A percentile compares a stretch with the other conserved stretches of the same genome.
These are phyloP conservation scores for Chalciporus piperatus DNA, from an alignment of 768 basidiomycete species.

Conservation along the genomic window DNA sequence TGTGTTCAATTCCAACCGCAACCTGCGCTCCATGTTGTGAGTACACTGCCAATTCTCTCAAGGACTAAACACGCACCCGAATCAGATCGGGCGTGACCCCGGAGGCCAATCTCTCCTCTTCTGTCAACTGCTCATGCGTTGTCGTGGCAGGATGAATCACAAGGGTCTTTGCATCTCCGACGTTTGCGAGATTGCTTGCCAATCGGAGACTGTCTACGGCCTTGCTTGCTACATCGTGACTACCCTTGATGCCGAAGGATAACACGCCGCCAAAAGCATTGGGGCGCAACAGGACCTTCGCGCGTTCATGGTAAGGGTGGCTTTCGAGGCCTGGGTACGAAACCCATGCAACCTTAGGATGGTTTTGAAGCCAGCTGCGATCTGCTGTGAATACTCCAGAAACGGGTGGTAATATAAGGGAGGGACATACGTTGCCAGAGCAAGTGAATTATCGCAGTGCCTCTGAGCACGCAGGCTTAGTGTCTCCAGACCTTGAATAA, in stretches of 20 bases:
- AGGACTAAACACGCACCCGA: constrained; percentile 38
- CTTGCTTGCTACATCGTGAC: constrained; percentile 46
- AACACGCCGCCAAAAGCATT: constrained; percentile 68
- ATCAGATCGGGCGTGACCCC: constrained; percentile 59
- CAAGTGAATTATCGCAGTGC: constrained; percentile 56
- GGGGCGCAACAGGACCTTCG: constrained; percentile 52
- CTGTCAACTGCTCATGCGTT: constrained; percentile 56
- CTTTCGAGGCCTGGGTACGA: constrained; percentile 67
- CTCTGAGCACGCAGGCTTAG: constrained; percentile 57
- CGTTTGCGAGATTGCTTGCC: constrained; percentile 71
- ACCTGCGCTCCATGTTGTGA: constrained; percentile 25
- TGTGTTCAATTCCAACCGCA: constrained; percentile 44
- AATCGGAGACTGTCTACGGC: constrained; percentile 71
- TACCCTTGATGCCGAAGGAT: constrained; percentile 73
- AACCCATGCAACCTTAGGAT: constrained; percentile 72
- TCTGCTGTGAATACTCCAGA: too few species aligned
- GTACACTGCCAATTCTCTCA: neutral
- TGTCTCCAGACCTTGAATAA: constrained; percentile 61
- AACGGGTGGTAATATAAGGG: too few species aligned
- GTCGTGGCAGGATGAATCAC: constrained; percentile 59
- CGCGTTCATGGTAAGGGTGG: constrained; percentile 60
- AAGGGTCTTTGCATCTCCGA: constrained; percentile 63
- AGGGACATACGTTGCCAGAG: constrained; percentile 40
- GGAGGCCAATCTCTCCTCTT: constrained; percentile 43
- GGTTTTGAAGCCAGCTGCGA: constrained; percentile 51